phyloP scores from a whole-genome alignment of 2,329 filamentous ascomycete species.

The Sporothrix mexicana region DNA sequence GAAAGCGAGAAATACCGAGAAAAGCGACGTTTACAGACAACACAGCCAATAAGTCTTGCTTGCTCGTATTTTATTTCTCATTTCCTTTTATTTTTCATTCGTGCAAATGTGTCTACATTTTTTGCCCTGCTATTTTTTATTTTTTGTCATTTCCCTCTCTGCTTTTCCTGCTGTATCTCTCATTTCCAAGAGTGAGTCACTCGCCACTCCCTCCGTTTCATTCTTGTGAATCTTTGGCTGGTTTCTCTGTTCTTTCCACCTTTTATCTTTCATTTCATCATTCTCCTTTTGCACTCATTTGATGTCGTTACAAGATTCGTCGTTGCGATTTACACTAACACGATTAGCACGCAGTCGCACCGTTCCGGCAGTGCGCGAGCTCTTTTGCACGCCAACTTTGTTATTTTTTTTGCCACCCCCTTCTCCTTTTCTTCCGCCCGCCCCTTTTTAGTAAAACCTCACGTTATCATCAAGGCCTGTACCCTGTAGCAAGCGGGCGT shows the following conservation, averaged over 20 bases:
- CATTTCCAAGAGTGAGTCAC: constrained; percentile 9
- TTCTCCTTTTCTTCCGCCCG: neutral
- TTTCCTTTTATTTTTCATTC: neutral
- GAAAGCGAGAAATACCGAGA: no score
- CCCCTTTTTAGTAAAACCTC: neutral
- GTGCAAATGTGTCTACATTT: neutral
- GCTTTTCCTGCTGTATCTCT: neutral
- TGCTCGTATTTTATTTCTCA: neutral
- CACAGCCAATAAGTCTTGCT: neutral
- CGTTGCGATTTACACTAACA: neutral
- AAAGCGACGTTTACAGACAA: neutral
- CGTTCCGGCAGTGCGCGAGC: constrained; percentile 18
- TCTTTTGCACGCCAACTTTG: neutral
- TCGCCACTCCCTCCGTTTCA: constrained; percentile 27
- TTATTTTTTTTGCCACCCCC: constrained; percentile 19
- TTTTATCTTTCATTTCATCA: neutral
- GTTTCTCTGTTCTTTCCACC: neutral
- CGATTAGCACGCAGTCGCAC: neutral
- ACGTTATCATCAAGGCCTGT: neutral
- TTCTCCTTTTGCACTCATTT: neutral
- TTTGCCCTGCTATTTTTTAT: neutral
- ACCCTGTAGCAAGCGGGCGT: neutral
- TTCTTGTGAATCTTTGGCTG: neutral
- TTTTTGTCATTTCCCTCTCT: neutral
- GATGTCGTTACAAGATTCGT: neutral